Evolutionary conservation across 768 basidiomycete species (phyloP).

Genomic region (Holtermannia corniformis): DNA sequence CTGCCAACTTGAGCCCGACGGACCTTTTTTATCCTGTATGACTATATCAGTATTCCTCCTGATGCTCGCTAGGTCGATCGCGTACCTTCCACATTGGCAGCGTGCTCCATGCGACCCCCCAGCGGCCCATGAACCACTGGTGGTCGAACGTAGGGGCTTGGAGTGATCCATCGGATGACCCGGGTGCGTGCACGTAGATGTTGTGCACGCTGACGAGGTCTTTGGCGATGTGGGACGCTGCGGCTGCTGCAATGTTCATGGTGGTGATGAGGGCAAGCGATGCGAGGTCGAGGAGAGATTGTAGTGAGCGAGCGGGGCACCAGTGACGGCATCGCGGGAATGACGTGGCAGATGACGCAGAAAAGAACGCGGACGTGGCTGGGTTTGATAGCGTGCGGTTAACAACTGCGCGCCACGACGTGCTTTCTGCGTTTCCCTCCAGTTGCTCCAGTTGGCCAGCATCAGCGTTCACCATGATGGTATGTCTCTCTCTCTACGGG

Average conservation of each 20-base stretch:
- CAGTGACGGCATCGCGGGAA: too few relatives aligned
- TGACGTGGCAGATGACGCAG: too few relatives aligned
- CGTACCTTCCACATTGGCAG: conserved; percentile 46
- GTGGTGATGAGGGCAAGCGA: too few relatives aligned
- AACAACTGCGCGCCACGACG: too few relatives aligned
- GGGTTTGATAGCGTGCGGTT: too few relatives aligned
- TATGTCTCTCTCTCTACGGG: not conserved
- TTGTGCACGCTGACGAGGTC: not conserved
- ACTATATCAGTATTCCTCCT: too few relatives aligned
- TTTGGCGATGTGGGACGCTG: not conserved
- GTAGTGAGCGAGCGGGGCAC: too few relatives aligned
- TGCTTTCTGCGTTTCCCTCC: too few relatives aligned
- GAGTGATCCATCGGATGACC: conserved; percentile 24
- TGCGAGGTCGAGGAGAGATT: too few relatives aligned
- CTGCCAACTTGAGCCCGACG: not conserved
- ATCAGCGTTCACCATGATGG: not conserved
- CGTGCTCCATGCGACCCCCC: conserved; percentile 44
- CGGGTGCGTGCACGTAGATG: conserved; percentile 22
- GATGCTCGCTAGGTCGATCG: not conserved
- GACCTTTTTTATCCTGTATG: conserved; percentile 40
- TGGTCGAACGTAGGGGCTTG: conserved; percentile 21
- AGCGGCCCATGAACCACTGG: conserved; percentile 36
- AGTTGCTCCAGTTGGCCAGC: too few relatives aligned
- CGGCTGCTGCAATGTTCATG: not conserved
- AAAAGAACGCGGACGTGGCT: too few relatives aligned